phyloP scores from a whole-genome alignment of 805 yeast species.

The Candida chilensis region DNA sequence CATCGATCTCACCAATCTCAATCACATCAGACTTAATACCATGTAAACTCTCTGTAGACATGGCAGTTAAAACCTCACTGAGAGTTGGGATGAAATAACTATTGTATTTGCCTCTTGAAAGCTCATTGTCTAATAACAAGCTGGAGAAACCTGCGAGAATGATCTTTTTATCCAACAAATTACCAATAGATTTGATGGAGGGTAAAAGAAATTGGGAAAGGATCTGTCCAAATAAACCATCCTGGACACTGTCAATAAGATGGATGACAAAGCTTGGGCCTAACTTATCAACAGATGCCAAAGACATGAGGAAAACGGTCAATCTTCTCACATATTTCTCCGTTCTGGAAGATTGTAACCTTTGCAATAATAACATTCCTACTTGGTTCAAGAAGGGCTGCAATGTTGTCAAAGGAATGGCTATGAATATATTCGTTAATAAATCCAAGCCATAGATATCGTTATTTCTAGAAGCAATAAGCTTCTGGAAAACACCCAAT shows the following conservation, averaged over 20 bases:
- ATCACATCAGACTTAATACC: slow-evolving; percentile 17
- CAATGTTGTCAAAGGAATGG: slow-evolving; percentile 41
- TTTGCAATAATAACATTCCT: slow-evolving; percentile 65
- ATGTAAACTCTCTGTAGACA: slow-evolving; percentile 20
- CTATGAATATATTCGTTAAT: slow-evolving; percentile 55
- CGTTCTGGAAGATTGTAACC: slow-evolving; percentile 74
- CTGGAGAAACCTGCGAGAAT: slow-evolving; percentile 40
- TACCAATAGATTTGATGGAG: slow-evolving; percentile 36
- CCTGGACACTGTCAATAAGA: slow-evolving; percentile 69
- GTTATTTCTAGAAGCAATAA: slow-evolving; percentile 75
- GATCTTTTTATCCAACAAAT: slow-evolving; percentile 46
- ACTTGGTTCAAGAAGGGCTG: slow-evolving; percentile 57
- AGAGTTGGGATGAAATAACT: slow-evolving; percentile 31
- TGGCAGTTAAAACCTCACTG: slow-evolving; percentile 27
- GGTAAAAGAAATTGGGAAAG: slow-evolving; percentile 41
- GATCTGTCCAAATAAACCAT: slow-evolving; percentile 44
- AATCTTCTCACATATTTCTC: slow-evolving; percentile 72
- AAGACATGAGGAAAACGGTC: slow-evolving; percentile 48
- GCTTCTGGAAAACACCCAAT: slow-evolving; percentile 92
- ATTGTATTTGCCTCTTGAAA: slow-evolving; percentile 31
- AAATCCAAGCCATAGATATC: slow-evolving; percentile 83
- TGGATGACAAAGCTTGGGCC: slow-evolving; percentile 44
- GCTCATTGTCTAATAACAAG: slow-evolving; percentile 21
- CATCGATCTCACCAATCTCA: slow-evolving; percentile 42
- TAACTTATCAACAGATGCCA: slow-evolving; percentile 30